Base-by-base conservation (phyloP, 306 rosid genomes). In the Trifolium fragiferum region DNA sequence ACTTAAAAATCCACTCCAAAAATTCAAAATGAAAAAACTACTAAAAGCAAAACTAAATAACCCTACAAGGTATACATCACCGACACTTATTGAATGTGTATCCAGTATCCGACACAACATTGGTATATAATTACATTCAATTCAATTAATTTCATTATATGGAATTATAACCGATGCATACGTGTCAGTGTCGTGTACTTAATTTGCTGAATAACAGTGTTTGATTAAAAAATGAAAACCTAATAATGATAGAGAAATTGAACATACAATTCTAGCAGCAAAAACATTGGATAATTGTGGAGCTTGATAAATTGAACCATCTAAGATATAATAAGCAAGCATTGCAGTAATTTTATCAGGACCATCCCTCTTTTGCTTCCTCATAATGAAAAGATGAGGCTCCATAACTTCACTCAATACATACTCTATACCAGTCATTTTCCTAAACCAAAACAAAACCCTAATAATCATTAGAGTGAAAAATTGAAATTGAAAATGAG, bases 281-380 rank as follows among this genome's bases (percentile, higher is more conserved):
- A 94, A 91, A 70, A 94, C 96, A 88, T 81, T 94, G 85, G 88
- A 83, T 4, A 94, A 94, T 43, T 94, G 98, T 1, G 96, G 97
- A 73, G 96, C 90, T 78, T 94, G 98, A 82, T 94, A 91, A 27
- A 94, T 90, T 1, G 97, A 91, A 75, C 98, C 97, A 78, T 94
- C 98, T 87, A 91, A 84, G 50, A 90, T 62, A 65, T 91, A 90
- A 71, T 94, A 91, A 6, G 96, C 89, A 60, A 94, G 86, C 94
- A 88, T 86, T 0, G 93, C 93, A 0, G 95, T 91, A 70, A 91
- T 94, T 78, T 90, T 94, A 80, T 94, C 97, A 21, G 93, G 97
- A 66, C 93, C 78, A 64, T 94, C 98, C 78, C 98, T 87, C 89
- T 87, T 91, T 54, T 94, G 98, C 84, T 90, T 91, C 61, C 91